Base-by-base conservation (phyloP, 2,329 filamentous ascomycete genomes). In the Ramularia endophylla region DNA sequence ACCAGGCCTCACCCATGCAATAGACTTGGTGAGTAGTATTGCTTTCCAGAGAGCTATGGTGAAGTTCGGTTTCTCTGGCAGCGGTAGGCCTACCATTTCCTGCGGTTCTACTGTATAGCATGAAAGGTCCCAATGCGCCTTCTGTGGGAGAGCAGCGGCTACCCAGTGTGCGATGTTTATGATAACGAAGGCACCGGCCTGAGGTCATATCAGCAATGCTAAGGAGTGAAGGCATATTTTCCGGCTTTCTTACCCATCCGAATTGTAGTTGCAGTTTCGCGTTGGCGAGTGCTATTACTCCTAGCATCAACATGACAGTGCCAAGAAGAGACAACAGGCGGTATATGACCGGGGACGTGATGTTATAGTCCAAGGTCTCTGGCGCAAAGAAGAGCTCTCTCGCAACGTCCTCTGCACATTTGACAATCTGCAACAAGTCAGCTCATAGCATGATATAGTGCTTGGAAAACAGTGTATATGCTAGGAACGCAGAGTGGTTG, bases 301-400 rank as follows among this genome's bases (percentile, higher is more conserved):
- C 71, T 27, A 69, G 62, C 71, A 75, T 74, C 36, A 75, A 65
- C 57, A 74, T 62, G 33, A 73, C 57, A 5, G 71, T 74, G 46
- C 69, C 71, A 3, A 72, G 49, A 16, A 75, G 55, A n/a, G 70
- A 70, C 9, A 74, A 59, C 7, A 71, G 54, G 17, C 71, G 61
- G 47, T 73, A 73, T 4, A 61, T 55, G 2, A 62, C 57, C 0
- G 61, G 63, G 41, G 65, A 56, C 20, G 61, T 53, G 16, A 74
- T 51, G 12, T 62, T 49, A 49, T 75, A 75, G 8, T 69, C 55
- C 40, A 6, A 74, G 71, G 33, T 66, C 63, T 73, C 71, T 0
- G 70, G 71, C 3, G 71, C 70, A 46, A 74, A 75, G 52, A 70
- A 74, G 0, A 75, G 59, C 47, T 74, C 70, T 11, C 71, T 61